These are phyloP conservation scores for Ascochyta clinopodiicola DNA, from an alignment of 2,329 filamentous ascomycete genomes.

Conservation along the genomic window DNA sequence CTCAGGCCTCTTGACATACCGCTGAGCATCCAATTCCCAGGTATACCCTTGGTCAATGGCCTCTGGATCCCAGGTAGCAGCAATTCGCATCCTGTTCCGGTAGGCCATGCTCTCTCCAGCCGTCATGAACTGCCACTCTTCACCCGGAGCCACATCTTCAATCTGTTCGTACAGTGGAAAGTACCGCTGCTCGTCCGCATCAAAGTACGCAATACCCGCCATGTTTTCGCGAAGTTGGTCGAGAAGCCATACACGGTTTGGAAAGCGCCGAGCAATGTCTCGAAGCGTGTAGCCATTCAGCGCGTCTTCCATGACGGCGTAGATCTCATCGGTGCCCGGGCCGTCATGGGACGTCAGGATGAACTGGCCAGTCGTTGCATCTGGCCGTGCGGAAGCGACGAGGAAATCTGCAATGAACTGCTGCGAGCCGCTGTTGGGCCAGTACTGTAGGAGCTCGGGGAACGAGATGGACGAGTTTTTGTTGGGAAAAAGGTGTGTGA, in stretches of 20 bases:
- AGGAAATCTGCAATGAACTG: background rate
- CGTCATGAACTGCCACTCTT: no score
- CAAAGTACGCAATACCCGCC: background rate
- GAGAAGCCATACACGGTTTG: background rate
- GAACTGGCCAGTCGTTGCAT: background rate
- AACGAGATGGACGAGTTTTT: background rate
- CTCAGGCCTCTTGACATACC: background rate
- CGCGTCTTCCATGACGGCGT: background rate
- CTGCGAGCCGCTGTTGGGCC: background rate
- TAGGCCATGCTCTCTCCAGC: background rate
- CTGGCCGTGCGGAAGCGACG: background rate
- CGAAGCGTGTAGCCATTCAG: background rate
- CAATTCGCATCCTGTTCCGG: background rate
- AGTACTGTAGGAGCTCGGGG: background rate
- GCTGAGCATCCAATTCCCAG: background rate
- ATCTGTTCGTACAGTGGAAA: background rate
- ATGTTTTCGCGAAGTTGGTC: background rate
- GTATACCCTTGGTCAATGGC: background rate
- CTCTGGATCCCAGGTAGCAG: background rate
- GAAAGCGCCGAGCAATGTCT: background rate
- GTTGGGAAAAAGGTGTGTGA: background rate
- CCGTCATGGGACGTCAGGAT: background rate
- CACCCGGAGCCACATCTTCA: no score
- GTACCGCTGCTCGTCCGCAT: background rate
- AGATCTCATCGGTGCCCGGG: background rate